Evolutionary conservation across 441 rosid genomes (phyloP).

Genomic region (Adansonia grandidieri): DNA sequence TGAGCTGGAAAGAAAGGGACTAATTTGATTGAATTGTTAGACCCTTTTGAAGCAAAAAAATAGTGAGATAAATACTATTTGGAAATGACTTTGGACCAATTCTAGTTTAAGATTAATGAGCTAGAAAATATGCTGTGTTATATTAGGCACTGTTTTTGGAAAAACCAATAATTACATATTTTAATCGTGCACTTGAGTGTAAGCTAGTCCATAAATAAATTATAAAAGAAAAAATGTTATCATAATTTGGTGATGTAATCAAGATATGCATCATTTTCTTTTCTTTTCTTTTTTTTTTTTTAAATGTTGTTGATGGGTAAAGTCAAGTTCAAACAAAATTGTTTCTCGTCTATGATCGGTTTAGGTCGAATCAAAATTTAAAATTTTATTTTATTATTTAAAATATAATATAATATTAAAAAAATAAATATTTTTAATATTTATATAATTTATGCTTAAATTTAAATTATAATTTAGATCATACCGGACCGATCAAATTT

Average conservation of each 20-base stretch:
- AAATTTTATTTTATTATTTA: too few species aligned
- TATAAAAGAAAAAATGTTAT: neutral
- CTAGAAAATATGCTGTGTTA: neutral
- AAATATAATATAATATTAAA: too few species aligned
- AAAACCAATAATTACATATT: neutral
- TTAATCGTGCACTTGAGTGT: neutral
- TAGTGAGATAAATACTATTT: neutral
- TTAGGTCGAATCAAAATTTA: too few species aligned
- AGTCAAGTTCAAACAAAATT: too few species aligned
- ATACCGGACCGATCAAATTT: neutral
- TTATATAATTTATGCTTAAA: too few species aligned
- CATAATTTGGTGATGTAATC: neutral
- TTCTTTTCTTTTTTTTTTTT: too few species aligned
- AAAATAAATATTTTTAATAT: too few species aligned
- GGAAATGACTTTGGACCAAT: neutral
- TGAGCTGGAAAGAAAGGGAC: constrained; percentile 13
- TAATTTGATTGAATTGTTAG: neutral
- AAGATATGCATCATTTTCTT: neutral
- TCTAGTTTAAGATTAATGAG: neutral
- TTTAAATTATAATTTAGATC: too few species aligned
- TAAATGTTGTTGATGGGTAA: too few species aligned
- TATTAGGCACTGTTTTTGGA: neutral
- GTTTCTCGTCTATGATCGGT: too few species aligned
- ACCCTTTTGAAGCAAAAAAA: neutral
- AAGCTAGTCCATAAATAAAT: neutral